Conservation (phyloP, 495 filamentous ascomycete species). For the Annulohypoxylon maeteangense region DNA sequence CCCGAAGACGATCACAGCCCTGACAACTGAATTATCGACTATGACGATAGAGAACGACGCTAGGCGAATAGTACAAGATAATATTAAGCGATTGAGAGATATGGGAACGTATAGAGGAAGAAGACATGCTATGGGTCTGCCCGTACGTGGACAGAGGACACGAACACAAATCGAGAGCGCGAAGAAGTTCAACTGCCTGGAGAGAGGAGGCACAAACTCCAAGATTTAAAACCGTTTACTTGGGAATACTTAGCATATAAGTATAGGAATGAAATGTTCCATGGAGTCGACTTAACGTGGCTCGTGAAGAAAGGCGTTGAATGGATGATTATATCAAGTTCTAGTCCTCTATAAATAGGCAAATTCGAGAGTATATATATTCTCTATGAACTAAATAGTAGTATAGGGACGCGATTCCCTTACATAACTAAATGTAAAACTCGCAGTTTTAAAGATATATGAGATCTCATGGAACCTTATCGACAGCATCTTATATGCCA, state of each 20-base stretch:
- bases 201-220: slow-evolving; percentile 66
- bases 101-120: slow-evolving; percentile 91
- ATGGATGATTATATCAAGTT: slow-evolving; percentile 4
- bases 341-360: not conserved
- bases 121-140: slow-evolving; percentile 88
- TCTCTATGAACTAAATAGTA: slow-evolving; percentile 13
- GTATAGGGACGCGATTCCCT: slow-evolving; percentile 12
- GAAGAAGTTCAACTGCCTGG: slow-evolving; percentile 80
- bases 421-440: slow-evolving; percentile 38
- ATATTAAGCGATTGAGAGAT: slow-evolving; percentile 87
- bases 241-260: not conserved
- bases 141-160: slow-evolving; percentile 88
- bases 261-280: not conserved
- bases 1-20: slow-evolving; percentile 76
- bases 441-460: slow-evolving; percentile 1
- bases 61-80: slow-evolving; percentile 76
- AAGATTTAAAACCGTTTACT: slow-evolving; percentile 16
- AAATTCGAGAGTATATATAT: not conserved
- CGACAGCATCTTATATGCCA: not conserved
- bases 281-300: not conserved
- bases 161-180: slow-evolving; percentile 84
- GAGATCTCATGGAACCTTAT: not conserved
- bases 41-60: slow-evolving; percentile 97
- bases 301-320: slow-evolving; percentile 15
- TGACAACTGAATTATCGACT: slow-evolving; percentile 84